Percentiles rank a stretch among this genome's conserved stretches.
These are phyloP conservation scores for Saccharomycopsis olivae DNA, from an alignment of 805 yeast genomes.

Conservation along the genomic window DNA sequence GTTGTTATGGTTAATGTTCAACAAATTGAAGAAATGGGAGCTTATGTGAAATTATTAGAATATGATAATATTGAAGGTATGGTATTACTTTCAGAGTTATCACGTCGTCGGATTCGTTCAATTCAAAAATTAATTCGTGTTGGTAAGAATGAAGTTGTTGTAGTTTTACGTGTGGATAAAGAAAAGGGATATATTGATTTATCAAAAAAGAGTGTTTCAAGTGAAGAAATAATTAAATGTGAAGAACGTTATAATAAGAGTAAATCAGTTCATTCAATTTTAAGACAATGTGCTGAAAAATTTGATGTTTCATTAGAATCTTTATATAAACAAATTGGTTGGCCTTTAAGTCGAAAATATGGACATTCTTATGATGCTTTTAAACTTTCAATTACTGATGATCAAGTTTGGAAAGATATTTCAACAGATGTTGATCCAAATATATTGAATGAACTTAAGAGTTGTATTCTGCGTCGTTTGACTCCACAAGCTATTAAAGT, in stretches of 20 bases:
- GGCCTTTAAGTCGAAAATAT: constrained; percentile 93
- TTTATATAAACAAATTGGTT: constrained; percentile 81
- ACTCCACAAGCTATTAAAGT: constrained; percentile 97
- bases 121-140: constrained; percentile 96
- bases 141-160: constrained; percentile 97
- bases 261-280: constrained; percentile 95
- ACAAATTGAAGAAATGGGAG: constrained; percentile 99
- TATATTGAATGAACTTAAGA: constrained; percentile 72
- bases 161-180: constrained; percentile 94
- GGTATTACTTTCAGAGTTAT: constrained; percentile 90
- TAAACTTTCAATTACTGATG: constrained; percentile 89
- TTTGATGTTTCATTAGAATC: constrained; percentile 79
- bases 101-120: constrained; percentile 97
- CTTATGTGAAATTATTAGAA: constrained; percentile 90
- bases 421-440: constrained; percentile 48
- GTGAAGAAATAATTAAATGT: constrained; percentile 94
- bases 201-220: constrained; percentile 95
- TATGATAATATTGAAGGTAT: constrained; percentile 98
- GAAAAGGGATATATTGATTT: constrained; percentile 97
- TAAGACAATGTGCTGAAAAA: constrained; percentile 97
- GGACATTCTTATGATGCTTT: constrained; percentile 98
- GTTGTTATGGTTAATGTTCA: constrained; percentile 98
- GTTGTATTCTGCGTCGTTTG: constrained; percentile 82
- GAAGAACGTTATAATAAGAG: constrained; percentile 96
- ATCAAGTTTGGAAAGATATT: constrained; percentile 71